These are phyloP conservation scores for Daldinia childiae DNA, from an alignment of 495 filamentous ascomycete genomes.

Conservation along the genomic window DNA sequence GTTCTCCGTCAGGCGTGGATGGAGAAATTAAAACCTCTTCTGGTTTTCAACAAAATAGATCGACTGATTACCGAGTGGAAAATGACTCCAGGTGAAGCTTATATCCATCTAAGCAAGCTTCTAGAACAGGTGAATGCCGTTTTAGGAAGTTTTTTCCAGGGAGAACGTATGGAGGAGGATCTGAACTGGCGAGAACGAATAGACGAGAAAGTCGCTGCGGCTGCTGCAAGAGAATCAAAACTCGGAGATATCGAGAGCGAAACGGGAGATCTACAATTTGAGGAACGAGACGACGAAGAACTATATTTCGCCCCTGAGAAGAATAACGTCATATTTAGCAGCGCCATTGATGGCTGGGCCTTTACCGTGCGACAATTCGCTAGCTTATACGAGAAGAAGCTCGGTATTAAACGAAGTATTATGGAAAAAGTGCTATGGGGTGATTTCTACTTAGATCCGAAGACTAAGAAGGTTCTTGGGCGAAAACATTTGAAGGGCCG, in stretches of 20 bases:
- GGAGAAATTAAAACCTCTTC: constrained; percentile 91
- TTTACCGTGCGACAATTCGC: constrained; percentile 97
- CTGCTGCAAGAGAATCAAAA: constrained; percentile 59
- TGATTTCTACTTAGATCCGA: constrained; percentile 95
- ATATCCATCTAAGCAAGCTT: constrained; percentile 86
- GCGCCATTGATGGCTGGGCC: constrained; percentile 97
- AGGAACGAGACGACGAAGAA: constrained; percentile 95
- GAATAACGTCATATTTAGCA: constrained; percentile 98
- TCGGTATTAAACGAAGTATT: constrained; percentile 89
- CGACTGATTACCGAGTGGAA: constrained; percentile 90
- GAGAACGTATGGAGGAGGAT: constrained; percentile 98
- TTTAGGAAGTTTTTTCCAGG: constrained; percentile 96
- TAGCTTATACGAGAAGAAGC: constrained; percentile 91
- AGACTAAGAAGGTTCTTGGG: constrained; percentile 91
- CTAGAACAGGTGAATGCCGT: constrained; percentile 97
- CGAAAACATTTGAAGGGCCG: constrained; percentile 94
- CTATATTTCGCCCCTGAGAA: constrained; percentile 98
- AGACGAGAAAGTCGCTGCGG: constrained; percentile 79
- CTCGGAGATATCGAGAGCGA: constrained; percentile 61
- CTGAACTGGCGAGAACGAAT: constrained; percentile 94
- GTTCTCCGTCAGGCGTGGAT: constrained; percentile 95
- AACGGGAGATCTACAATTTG: constrained; percentile 71
- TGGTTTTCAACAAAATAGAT: constrained; percentile 99
- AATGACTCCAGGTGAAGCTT: constrained; percentile 90
- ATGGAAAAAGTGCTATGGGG: constrained; percentile 98